These are phyloP conservation scores for Epichloe brachyelytri DNA, from an alignment of 2,329 filamentous ascomycete species.

Conservation along the genomic window DNA sequence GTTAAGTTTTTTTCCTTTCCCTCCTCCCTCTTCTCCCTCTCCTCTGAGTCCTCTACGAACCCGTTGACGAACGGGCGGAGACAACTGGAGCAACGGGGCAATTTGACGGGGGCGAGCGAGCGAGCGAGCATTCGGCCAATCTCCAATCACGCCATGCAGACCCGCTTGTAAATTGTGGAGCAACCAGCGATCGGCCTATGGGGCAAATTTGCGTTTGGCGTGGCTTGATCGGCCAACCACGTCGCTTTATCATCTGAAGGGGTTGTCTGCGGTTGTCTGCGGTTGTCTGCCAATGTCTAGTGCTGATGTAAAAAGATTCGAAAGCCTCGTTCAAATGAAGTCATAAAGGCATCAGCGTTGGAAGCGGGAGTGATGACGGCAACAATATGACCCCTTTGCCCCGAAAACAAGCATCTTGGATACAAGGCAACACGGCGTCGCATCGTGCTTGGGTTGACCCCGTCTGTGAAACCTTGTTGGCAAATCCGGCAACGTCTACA, in stretches of 20 bases:
- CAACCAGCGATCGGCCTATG: background rate
- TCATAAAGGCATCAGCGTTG: background rate
- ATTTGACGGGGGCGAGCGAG: background rate
- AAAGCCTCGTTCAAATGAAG: too few relatives aligned
- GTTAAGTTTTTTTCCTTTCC: background rate
- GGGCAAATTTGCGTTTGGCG: background rate
- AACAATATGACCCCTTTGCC: slow-evolving; percentile 1
- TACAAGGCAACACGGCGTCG: slow-evolving; percentile 1
- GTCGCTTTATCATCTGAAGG: too few relatives aligned
- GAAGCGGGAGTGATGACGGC: background rate
- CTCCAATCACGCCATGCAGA: background rate
- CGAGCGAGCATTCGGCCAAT: background rate
- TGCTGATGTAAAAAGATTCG: too few relatives aligned
- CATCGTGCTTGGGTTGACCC: background rate
- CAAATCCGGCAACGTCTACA: background rate
- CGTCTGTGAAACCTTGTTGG: background rate
- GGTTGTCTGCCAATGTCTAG: too few relatives aligned
- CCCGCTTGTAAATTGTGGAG: background rate
- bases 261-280: too few relatives aligned
- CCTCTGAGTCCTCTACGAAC: background rate
- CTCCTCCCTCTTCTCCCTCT: background rate
- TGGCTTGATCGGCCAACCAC: background rate
- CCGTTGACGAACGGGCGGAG: background rate
- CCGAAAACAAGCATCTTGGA: background rate
- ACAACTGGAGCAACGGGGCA: slow-evolving; percentile 1